Evolutionary conservation across 1,284 basidiomycete genomes (phyloP).

Genomic region (Cutaneotrichosporon sp.): DNA sequence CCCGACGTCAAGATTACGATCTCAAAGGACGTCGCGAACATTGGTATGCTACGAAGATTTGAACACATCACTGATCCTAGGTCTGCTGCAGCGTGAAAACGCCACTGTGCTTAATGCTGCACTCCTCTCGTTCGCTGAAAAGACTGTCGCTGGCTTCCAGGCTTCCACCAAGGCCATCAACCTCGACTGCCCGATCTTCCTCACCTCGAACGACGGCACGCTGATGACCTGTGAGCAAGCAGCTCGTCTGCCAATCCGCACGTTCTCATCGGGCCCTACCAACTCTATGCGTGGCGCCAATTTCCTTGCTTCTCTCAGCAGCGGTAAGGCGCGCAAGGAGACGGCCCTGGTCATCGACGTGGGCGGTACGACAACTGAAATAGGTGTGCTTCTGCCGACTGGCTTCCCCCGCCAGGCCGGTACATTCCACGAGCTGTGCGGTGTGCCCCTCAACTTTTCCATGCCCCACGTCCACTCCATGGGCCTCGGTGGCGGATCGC

Average conservation of each 20-base stretch:
- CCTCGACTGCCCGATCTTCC: constrained; percentile 54
- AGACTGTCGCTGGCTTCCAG: constrained; percentile 55
- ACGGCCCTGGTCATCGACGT: constrained; percentile 57
- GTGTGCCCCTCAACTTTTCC: constrained; percentile 34
- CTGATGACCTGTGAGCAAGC: constrained; percentile 54
- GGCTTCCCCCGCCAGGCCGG: constrained; percentile 40
- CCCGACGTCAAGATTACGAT: constrained; percentile 27
- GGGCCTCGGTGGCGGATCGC: constrained; percentile 38
- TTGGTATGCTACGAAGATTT: constrained; percentile 47
- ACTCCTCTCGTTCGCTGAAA: constrained; percentile 54
- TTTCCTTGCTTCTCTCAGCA: constrained; percentile 51
- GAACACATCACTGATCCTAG: not conserved
- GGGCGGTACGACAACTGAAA: constrained; percentile 53
- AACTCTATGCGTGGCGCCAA: constrained; percentile 61
- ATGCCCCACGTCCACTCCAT: constrained; percentile 35
- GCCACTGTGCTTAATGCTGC: constrained; percentile 59
- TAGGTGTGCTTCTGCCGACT: constrained; percentile 19
- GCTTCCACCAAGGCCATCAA: constrained; percentile 51
- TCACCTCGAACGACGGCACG: constrained; percentile 59
- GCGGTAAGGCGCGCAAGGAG: constrained; percentile 42
- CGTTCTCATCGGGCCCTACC: constrained; percentile 59
- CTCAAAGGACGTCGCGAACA: constrained; percentile 37
- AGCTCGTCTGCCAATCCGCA: constrained; percentile 57
- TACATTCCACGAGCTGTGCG: constrained; percentile 27
- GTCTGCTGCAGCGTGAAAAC: constrained; percentile 60